Percentiles rank a stretch among this genome's conserved stretches.
phyloP scores from a whole-genome alignment of 345 rosid species.

The Eucalyptus pumila region DNA sequence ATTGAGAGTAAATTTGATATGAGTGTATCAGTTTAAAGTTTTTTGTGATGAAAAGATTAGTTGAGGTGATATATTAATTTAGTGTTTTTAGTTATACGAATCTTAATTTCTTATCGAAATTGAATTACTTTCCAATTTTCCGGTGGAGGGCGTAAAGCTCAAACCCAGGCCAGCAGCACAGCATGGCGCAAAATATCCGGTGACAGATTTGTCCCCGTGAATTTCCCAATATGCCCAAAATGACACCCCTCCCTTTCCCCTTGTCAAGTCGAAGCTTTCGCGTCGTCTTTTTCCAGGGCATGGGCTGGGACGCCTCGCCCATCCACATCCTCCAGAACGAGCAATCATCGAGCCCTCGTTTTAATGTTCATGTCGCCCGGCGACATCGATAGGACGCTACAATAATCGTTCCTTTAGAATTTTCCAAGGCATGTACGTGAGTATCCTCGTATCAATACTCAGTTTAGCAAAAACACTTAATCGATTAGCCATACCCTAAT shows the following conservation, averaged over 20 bases:
- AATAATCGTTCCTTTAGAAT: not conserved
- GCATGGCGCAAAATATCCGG: not conserved
- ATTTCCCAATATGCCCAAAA: not conserved
- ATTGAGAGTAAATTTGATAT: fast-evolving
- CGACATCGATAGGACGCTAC: not conserved
- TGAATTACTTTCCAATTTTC: not conserved
- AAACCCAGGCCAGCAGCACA: not conserved
- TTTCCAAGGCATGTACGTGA: not conserved
- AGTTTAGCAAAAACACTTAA: not conserved
- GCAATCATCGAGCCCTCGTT: not conserved
- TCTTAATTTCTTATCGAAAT: not conserved
- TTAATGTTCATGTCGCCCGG: not conserved
- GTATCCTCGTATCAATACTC: not conserved
- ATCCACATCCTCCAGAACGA: not conserved
- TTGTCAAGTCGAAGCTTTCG: not conserved
- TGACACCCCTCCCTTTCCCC: not conserved
- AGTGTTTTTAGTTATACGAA: too few relatives aligned
- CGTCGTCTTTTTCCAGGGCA: not conserved
- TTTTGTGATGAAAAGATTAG: fast-evolving
- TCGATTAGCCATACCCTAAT: not conserved
- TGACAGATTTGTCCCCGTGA: not conserved
- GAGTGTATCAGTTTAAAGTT: fast-evolving
- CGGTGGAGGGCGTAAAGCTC: not conserved
- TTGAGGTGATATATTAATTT: fast-evolving
- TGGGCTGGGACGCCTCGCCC: not conserved